Conservation (phyloP, 495 filamentous ascomycete species). For the Penicillium malachiteum region DNA sequence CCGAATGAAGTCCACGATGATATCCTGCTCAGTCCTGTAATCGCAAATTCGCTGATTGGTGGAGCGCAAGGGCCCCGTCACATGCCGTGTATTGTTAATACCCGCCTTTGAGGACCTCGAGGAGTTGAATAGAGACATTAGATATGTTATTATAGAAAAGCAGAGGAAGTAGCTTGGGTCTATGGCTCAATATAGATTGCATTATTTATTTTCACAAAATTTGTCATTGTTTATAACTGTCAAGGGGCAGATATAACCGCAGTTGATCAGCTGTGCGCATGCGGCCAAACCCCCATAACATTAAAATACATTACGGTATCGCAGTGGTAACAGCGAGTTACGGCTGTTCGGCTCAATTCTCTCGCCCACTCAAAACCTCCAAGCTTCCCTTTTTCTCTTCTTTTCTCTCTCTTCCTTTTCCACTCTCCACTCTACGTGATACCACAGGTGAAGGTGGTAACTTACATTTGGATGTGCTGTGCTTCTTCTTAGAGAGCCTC, state of each 20-base stretch:
- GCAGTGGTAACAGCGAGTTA: conserved; percentile 43
- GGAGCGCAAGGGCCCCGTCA: conserved; percentile 20
- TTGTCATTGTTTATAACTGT: no score
- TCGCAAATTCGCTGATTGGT: conserved; percentile 27
- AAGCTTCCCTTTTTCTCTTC: conserved; percentile 48
- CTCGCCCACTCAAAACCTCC: conserved; percentile 41
- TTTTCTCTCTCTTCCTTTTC: conserved; percentile 24
- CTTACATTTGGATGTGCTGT: conserved; percentile 40
- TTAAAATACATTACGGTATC: conserved; percentile 38
- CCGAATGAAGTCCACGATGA: conserved; percentile 5
- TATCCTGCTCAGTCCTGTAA: conserved; percentile 12
- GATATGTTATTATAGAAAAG: not conserved
- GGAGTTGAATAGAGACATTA: not conserved
- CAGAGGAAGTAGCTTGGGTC: not conserved
- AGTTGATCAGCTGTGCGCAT: conserved; percentile 14
- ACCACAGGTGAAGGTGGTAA: conserved; percentile 46
- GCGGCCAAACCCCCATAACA: conserved; percentile 23
- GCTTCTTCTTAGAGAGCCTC: conserved; percentile 21
- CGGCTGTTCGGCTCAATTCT: conserved; percentile 45
- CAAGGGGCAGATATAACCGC: not conserved
- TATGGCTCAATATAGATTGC: no score
- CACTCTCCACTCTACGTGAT: conserved; percentile 39
- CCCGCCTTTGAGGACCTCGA: not conserved
- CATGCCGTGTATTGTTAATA: conserved; percentile 31
- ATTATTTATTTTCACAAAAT: no score